Conservation (phyloP, 441 rosid species). For the Iberis amara region DNA sequence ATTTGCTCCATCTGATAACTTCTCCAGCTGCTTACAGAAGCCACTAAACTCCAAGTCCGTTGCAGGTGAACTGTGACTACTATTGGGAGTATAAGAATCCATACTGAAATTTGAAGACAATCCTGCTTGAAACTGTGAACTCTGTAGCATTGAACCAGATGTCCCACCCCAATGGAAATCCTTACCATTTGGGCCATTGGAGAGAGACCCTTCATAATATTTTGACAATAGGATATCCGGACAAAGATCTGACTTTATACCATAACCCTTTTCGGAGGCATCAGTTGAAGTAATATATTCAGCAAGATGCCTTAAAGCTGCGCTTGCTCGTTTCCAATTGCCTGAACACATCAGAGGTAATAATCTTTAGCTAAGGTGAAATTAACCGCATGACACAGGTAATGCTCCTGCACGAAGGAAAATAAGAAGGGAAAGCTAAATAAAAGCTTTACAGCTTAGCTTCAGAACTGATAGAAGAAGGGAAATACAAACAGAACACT, state of each 20-base stretch:
- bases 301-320: constrained; percentile 71
- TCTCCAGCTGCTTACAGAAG: constrained; percentile 55
- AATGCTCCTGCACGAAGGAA: constrained; percentile 34
- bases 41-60: constrained; percentile 46
- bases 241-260: constrained; percentile 36
- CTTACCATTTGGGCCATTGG: constrained; percentile 41
- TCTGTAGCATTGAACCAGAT: constrained; percentile 38
- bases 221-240: constrained; percentile 62
- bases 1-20: constrained; percentile 40
- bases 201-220: constrained; percentile 64
- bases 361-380: constrained; percentile 34
- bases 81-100: constrained; percentile 36
- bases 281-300: constrained; percentile 44
- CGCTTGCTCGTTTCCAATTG: constrained; percentile 82
- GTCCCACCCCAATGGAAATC: constrained; percentile 64
- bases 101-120: constrained; percentile 34
- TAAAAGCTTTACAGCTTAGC: constrained; percentile 29
- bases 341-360: constrained; percentile 60
- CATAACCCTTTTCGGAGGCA: constrained; percentile 36
- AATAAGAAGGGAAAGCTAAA: constrained; percentile 33
- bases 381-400: constrained; percentile 31
- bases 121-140: constrained; percentile 43
- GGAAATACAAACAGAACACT: constrained; percentile 17
- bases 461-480: constrained; percentile 15
- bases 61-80: constrained; percentile 37